Conservation (phyloP, 2,329 filamentous ascomycete species). For the Podosphaera xanthii region DNA sequence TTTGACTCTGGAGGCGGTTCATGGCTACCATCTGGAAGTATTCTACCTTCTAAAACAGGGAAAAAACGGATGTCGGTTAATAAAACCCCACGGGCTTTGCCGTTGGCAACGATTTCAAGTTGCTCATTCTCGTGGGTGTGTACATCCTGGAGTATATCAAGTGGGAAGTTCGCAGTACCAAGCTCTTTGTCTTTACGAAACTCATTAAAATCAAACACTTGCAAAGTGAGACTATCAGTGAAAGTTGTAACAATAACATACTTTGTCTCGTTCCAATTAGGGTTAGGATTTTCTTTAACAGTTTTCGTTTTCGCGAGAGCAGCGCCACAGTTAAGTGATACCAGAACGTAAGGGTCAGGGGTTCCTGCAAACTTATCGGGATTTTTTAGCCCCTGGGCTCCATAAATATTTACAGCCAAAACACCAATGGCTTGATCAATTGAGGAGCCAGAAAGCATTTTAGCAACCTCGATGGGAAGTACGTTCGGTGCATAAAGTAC, state of each 20-base stretch:
- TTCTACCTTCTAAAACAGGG: slow-evolving; percentile 58
- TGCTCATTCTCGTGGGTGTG: slow-evolving; percentile 63
- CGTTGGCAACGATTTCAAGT: slow-evolving; percentile 64
- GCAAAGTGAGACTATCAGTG: slow-evolving; percentile 65
- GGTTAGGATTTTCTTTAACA: slow-evolving; percentile 61
- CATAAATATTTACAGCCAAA: slow-evolving; percentile 72
- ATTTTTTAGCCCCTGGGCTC: slow-evolving; percentile 82
- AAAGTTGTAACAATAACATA: slow-evolving; percentile 88
- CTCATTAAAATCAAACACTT: slow-evolving; percentile 83
- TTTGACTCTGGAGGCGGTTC: slow-evolving; percentile 72
- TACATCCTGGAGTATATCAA: slow-evolving; percentile 62
- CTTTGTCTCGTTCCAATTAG: slow-evolving; percentile 89
- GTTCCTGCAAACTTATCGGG: slow-evolving; percentile 81
- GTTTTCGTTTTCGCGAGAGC: slow-evolving; percentile 77
- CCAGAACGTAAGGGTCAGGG: slow-evolving; percentile 67
- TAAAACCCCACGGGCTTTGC: slow-evolving; percentile 60
- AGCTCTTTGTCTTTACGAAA: slow-evolving; percentile 92
- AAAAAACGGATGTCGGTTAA: slow-evolving; percentile 81
- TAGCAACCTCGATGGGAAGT: slow-evolving; percentile 94
- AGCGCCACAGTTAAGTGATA: slow-evolving; percentile 65
- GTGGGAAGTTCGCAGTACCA: slow-evolving; percentile 60
- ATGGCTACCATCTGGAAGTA: slow-evolving; percentile 50
- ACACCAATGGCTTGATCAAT: slow-evolving; percentile 94
- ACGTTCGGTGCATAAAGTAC: slow-evolving; percentile 99
- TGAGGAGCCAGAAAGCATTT: slow-evolving; percentile 84